Conservation (phyloP, 805 yeast species). For the Debaryomyces tyrocola region DNA sequence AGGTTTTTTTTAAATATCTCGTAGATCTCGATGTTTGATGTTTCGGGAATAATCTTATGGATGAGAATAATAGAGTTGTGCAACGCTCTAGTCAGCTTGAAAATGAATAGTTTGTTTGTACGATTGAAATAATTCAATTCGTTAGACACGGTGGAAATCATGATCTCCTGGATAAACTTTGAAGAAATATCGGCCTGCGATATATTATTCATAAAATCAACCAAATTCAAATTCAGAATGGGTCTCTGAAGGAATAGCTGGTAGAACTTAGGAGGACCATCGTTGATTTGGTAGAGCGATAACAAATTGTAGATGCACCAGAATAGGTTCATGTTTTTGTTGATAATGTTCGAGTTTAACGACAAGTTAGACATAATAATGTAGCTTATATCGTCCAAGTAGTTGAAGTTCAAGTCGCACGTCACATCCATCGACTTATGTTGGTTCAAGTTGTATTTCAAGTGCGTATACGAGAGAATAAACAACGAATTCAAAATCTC, state of each 20-base stretch:
- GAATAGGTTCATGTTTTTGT: constrained; percentile 30
- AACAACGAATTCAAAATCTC: constrained; percentile 49
- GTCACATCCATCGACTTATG: constrained; percentile 19
- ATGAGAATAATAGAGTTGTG: constrained; percentile 56
- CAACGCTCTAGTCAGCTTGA: constrained; percentile 39
- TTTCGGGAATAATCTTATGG: constrained; percentile 38
- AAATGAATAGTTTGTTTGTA: constrained; percentile 22
- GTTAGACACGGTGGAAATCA: constrained; percentile 32
- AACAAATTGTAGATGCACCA: constrained; percentile 52
- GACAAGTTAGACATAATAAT: constrained; percentile 40
- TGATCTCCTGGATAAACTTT: constrained; percentile 23
- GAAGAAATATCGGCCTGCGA: constrained; percentile 23
- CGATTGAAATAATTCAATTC: constrained; percentile 27
- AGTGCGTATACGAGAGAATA: constrained; percentile 42
- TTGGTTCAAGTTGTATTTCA: constrained; percentile 37
- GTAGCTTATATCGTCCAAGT: constrained; percentile 47
- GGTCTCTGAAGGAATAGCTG: constrained; percentile 17
- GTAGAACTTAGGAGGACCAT: constrained; percentile 39
- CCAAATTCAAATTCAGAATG: constrained; percentile 8
- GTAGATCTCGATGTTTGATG: constrained; percentile 24
- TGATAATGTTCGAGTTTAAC: constrained; percentile 20
- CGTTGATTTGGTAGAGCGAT: constrained; percentile 43
- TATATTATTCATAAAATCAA: constrained; percentile 22
- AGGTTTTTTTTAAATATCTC: constrained; percentile 48
- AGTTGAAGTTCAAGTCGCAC: constrained; percentile 48